A percentile compares a stretch with the other conserved stretches of the same genome.
phyloP scores from a whole-genome alignment of 345 rosid species.

The Eucalyptus erythrocorys region DNA sequence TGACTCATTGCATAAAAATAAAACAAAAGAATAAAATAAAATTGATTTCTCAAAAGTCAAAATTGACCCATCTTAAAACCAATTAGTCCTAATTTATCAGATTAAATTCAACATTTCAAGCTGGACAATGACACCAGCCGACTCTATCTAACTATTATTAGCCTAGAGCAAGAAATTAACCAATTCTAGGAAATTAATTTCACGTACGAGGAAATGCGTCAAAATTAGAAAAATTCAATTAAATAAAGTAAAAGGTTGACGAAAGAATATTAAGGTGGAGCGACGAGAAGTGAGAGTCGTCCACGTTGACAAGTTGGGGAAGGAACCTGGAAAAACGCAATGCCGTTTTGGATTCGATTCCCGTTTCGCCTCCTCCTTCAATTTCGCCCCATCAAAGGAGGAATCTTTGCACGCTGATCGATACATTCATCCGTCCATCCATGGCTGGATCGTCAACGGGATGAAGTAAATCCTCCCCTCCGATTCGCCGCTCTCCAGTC shows the following conservation, averaged over 20 bases:
- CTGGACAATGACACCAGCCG: not conserved
- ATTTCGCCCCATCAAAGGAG: not conserved
- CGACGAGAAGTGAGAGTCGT: not conserved
- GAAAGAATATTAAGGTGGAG: not conserved
- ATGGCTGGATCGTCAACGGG: not conserved
- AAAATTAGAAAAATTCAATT: not conserved
- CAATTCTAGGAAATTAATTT: not conserved
- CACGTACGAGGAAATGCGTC: not conserved
- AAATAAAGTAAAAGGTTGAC: not conserved
- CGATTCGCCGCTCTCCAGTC: not conserved
- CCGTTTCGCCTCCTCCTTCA: not conserved
- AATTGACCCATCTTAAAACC: accelerated
- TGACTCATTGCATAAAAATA: too few species aligned
- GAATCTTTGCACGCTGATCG: not conserved
- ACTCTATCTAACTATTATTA: not conserved
- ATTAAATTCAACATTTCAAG: not conserved
- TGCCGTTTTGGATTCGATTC: not conserved
- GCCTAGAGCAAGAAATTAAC: not conserved
- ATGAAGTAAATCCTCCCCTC: not conserved
- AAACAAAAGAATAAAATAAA: too few species aligned
- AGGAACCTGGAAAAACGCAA: not conserved
- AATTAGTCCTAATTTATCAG: too few species aligned
- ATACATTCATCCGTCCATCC: not conserved
- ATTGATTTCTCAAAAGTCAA: accelerated
- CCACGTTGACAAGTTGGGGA: not conserved